Percentiles rank a stretch among this genome's conserved stretches.
phyloP scores from a whole-genome alignment of 2,329 filamentous ascomycete species.

The Tolypocladium paradoxum region DNA sequence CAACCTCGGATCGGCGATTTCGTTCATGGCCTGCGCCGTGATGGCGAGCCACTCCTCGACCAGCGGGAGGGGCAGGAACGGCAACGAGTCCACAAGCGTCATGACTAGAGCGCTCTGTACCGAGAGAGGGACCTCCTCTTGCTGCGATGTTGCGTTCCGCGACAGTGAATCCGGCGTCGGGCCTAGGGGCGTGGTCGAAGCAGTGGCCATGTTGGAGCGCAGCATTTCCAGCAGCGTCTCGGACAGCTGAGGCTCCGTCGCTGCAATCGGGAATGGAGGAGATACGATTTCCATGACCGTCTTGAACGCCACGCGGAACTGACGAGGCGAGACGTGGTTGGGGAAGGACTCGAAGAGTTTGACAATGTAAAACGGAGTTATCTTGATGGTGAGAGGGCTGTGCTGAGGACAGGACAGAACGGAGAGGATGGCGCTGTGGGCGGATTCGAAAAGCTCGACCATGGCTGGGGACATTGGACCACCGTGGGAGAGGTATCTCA shows the following conservation, averaged over 20 bases:
- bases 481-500: constrained; percentile 53
- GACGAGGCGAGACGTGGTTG: constrained; percentile 63
- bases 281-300: constrained; percentile 73
- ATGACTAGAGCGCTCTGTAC: constrained; percentile 70
- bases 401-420: constrained; percentile 74
- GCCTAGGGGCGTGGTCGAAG: constrained; percentile 31
- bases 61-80: constrained; percentile 56
- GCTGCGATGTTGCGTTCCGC: constrained; percentile 13
- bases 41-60: constrained; percentile 75
- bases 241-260: constrained; percentile 64
- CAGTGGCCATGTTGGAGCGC: constrained; percentile 46
- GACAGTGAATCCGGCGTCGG: constrained; percentile 26
- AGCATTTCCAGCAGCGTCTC: constrained; percentile 73
- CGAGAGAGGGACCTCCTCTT: constrained; percentile 38
- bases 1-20: constrained; percentile 50
- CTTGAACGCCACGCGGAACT: constrained; percentile 82
- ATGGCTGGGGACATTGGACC: constrained; percentile 33
- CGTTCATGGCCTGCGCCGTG: constrained; percentile 55
- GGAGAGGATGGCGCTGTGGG: constrained; percentile 72
- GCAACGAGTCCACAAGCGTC: constrained; percentile 69
- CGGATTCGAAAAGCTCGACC: constrained; percentile 68
- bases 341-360: constrained; percentile 74
- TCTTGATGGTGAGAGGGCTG: constrained; percentile 54
- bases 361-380: constrained; percentile 76
- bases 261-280: constrained; percentile 66